Evolutionary conservation across 805 yeast genomes (phyloP).

Genomic region (Sugiyamaella valdiviana): DNA sequence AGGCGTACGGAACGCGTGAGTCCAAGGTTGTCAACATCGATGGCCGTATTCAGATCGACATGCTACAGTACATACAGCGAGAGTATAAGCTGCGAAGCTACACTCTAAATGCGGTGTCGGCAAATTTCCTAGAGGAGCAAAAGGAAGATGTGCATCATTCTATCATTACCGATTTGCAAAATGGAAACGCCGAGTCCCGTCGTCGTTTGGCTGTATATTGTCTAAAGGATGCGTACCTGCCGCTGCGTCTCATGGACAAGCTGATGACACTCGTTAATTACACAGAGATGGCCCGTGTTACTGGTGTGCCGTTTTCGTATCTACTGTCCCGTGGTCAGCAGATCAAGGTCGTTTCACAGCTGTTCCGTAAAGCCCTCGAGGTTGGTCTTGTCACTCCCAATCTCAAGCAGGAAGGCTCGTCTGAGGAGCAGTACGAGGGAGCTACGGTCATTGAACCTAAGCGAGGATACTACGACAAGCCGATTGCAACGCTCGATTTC

Average conservation of each 20-base stretch:
- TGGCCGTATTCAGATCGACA: slow-evolving; percentile 92
- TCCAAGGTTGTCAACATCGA: slow-evolving; percentile 87
- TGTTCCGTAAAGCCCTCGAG: slow-evolving; percentile 85
- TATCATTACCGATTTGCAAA: slow-evolving; percentile 88
- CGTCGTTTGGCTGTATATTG: slow-evolving; percentile 95
- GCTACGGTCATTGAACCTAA: slow-evolving; percentile 97
- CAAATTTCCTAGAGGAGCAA: slow-evolving; percentile 89
- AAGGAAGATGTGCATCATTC: slow-evolving; percentile 98
- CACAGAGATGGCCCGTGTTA: slow-evolving; percentile 99
- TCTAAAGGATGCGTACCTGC: slow-evolving; percentile 91
- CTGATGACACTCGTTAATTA: slow-evolving; percentile 94
- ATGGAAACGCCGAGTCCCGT: slow-evolving; percentile 88
- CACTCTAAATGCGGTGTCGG: slow-evolving; percentile 90
- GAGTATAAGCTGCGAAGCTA: slow-evolving; percentile 93
- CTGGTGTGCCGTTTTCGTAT: slow-evolving; percentile 95
- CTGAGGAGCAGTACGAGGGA: slow-evolving; percentile 94
- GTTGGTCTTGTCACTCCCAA: slow-evolving; percentile 88
- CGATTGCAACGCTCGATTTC: slow-evolving; percentile 96
- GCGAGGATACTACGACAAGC: slow-evolving; percentile 93
- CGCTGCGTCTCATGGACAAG: slow-evolving; percentile 80
- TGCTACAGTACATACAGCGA: slow-evolving; percentile 86
- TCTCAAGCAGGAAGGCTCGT: slow-evolving; percentile 67
- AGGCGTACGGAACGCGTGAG: slow-evolving; percentile 95
- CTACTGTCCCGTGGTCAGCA: slow-evolving; percentile 92
- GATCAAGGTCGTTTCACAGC: slow-evolving; percentile 91